These are phyloP conservation scores for Apium graveolens DNA, from an alignment of 129 eudicot species.

Conservation along the genomic window DNA sequence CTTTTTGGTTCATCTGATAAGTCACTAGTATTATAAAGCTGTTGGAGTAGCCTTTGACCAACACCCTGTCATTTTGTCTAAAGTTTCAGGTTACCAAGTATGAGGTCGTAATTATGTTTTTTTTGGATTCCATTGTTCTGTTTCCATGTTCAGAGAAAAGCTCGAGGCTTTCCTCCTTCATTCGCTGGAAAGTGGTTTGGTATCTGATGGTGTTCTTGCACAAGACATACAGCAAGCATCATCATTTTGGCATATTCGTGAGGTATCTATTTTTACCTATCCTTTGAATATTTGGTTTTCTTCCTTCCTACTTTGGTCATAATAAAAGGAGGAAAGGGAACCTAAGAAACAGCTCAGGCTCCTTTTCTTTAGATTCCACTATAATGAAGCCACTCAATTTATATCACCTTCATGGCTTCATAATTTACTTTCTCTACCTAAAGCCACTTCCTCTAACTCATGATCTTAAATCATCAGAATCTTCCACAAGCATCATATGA, in stretches of 20 bases:
- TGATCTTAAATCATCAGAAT: too few relatives aligned
- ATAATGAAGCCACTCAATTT: background rate
- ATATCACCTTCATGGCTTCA: too few relatives aligned
- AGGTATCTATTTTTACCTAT: slow-evolving; percentile 34
- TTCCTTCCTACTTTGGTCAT: background rate
- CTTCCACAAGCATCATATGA: too few relatives aligned
- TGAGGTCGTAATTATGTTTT: background rate
- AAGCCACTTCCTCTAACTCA: too few relatives aligned
- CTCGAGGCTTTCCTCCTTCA: slow-evolving; percentile 80
- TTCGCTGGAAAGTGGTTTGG: slow-evolving; percentile 72
- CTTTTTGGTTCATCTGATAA: background rate
- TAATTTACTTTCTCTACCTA: too few relatives aligned
- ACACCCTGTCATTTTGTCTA: background rate
- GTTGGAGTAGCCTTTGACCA: background rate
- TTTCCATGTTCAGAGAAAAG: slow-evolving; percentile 56
- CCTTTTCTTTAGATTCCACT: background rate
- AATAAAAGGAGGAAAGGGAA: background rate
- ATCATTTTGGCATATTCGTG: slow-evolving; percentile 95
- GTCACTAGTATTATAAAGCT: background rate
- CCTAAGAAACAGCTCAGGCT: background rate
- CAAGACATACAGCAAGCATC: slow-evolving; percentile 88
- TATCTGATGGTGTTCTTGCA: slow-evolving; percentile 83
- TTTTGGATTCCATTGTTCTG: background rate
- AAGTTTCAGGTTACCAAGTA: background rate
- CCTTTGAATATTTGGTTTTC: background rate